These are phyloP conservation scores for Blumeriella jaapii DNA, from an alignment of 2,329 filamentous ascomycete genomes.

Conservation along the genomic window DNA sequence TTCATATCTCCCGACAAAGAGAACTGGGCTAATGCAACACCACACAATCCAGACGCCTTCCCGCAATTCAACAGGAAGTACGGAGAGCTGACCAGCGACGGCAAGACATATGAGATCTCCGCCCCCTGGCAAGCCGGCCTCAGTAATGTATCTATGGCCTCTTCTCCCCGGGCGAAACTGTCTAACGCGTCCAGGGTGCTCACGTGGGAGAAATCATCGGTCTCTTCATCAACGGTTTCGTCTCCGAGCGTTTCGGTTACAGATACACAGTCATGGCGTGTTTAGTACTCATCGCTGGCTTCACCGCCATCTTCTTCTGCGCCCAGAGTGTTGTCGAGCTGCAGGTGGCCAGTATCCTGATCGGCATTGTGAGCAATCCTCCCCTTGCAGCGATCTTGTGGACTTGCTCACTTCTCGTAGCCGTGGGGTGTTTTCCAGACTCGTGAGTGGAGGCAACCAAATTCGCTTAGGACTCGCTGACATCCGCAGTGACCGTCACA, in stretches of 20 bases:
- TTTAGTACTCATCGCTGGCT: conserved; percentile 33
- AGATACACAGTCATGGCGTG: conserved; percentile 38
- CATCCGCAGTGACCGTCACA: conserved; percentile 23
- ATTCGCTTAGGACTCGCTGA: neutral
- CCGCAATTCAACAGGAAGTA: conserved; percentile 29
- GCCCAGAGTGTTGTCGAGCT: conserved; percentile 35
- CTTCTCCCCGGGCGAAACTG: conserved; percentile 1
- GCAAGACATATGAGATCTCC: conserved; percentile 27
- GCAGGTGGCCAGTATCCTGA: conserved; percentile 39
- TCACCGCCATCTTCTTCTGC: conserved; percentile 40
- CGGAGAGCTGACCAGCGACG: conserved; percentile 24
- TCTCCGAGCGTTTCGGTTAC: conserved; percentile 40
- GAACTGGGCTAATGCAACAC: neutral
- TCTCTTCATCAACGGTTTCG: conserved; percentile 37
- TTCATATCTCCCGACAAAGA: too few relatives aligned
- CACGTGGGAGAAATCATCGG: conserved; percentile 34
- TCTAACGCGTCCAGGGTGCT: conserved; percentile 16
- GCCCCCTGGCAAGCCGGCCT: conserved; percentile 29
- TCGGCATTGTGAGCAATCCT: conserved; percentile 24
- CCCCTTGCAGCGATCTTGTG: neutral
- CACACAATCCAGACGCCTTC: conserved; percentile 14
- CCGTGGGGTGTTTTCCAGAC: conserved; percentile 35
- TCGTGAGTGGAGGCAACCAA: conserved; percentile 28
- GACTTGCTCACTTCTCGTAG: conserved; percentile 10
- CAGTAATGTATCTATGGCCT: conserved; percentile 18